These are phyloP conservation scores for Calocybe gangraenosa DNA, from an alignment of 768 basidiomycete species.

Conservation along the genomic window DNA sequence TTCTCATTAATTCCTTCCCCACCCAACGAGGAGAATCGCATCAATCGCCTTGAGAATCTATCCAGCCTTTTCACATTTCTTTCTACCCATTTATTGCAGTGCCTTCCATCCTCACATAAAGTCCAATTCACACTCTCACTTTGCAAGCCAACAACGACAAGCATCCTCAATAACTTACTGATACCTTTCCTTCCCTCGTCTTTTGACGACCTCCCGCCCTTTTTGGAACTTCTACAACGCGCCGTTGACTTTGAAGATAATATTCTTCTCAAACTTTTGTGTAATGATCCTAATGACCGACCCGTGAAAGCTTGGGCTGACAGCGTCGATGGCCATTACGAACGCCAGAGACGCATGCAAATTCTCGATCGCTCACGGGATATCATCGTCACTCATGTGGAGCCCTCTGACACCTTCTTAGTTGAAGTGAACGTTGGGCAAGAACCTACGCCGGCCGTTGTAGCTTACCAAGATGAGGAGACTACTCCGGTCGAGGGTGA, in stretches of 20 bases:
- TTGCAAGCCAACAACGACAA: conserved; percentile 53
- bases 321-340: conserved; percentile 70
- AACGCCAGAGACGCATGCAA: conserved; percentile 62
- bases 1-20: conserved; percentile 46
- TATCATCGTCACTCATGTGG: conserved; percentile 43
- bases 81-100: conserved; percentile 48
- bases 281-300: conserved; percentile 41
- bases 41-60: conserved; percentile 50
- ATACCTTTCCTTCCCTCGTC: conserved; percentile 67
- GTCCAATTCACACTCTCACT: conserved; percentile 52
- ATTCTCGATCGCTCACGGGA: conserved; percentile 61
- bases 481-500: conserved; percentile 24
- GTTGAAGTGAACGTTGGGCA: conserved; percentile 32
- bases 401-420: conserved; percentile 35
- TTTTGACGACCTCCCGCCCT: conserved; percentile 54
- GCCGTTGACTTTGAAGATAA: conserved; percentile 66
- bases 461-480: conserved; percentile 23
- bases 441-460: conserved; percentile 27
- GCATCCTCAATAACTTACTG: conserved; percentile 63
- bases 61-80: conserved; percentile 62
- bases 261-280: conserved; percentile 46
- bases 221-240: conserved; percentile 50
- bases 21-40: conserved; percentile 33
- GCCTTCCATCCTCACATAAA: conserved; percentile 44
- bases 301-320: conserved; percentile 68